These are phyloP conservation scores for Centella asiatica DNA, from an alignment of 129 eudicot genomes.

Conservation along the genomic window DNA sequence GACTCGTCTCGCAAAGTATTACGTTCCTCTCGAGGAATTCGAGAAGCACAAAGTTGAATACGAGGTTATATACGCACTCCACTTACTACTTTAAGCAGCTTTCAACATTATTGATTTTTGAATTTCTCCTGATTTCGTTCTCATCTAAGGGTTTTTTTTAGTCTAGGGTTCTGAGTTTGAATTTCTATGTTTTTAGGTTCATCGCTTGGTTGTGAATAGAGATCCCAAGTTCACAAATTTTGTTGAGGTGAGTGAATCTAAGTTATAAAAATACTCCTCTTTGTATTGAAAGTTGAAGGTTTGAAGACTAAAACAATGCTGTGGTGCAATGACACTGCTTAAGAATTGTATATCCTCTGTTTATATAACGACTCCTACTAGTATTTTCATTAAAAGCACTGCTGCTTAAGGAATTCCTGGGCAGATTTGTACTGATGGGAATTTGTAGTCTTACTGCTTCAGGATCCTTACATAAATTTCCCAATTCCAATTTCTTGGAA, in stretches of 20 bases:
- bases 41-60: slow-evolving; percentile 93
- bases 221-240: slow-evolving; percentile 95
- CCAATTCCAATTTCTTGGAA: too few relatives aligned
- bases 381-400: neutral
- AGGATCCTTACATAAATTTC: neutral
- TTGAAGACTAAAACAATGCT: too few relatives aligned
- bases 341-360: too few relatives aligned
- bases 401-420: too few relatives aligned
- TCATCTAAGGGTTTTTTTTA: neutral
- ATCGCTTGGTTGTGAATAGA: slow-evolving; percentile 87
- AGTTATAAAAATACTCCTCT: neutral
- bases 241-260: slow-evolving; percentile 50
- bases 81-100: too few relatives aligned
- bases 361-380: neutral
- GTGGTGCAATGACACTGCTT: too few relatives aligned
- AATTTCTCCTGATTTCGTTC: neutral
- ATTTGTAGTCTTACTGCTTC: too few relatives aligned
- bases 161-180: neutral
- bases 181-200: slow-evolving; percentile 39
- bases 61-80: slow-evolving; percentile 32
- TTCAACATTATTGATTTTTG: too few relatives aligned
- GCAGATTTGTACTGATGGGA: too few relatives aligned
- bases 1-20: slow-evolving; percentile 84
- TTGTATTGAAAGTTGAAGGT: neutral
- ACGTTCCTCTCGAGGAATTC: slow-evolving; percentile 88